Evolutionary conservation across 805 yeast species (phyloP).

Genomic region (Starmerella stigmatis): DNA sequence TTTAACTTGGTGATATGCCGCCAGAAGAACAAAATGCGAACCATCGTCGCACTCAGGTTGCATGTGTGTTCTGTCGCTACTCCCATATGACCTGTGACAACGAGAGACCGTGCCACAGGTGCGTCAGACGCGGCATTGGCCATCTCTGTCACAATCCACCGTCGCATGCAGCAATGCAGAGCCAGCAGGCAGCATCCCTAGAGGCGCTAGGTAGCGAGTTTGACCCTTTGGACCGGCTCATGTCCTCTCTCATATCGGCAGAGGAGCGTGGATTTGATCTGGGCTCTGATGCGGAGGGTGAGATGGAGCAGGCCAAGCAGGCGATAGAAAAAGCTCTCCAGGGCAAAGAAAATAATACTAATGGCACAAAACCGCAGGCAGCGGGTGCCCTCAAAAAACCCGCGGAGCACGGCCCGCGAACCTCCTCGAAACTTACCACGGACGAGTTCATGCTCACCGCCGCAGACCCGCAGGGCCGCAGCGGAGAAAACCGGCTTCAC

Average conservation of each 20-base stretch:
- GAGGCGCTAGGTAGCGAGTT: constrained; percentile 2
- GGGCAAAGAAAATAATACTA: background rate
- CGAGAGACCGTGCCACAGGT: background rate
- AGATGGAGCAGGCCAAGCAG: constrained; percentile 1
- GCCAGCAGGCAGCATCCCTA: constrained; percentile 1
- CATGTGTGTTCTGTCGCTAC: constrained; percentile 4
- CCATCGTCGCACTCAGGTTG: constrained; percentile 5
- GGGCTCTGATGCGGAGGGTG: background rate
- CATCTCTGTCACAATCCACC: constrained; percentile 7
- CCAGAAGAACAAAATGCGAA: background rate
- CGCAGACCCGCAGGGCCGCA: constrained; percentile 6
- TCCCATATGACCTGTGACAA: constrained; percentile 6
- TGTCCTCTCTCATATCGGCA: constrained; percentile 2
- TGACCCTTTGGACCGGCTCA: constrained; percentile 1
- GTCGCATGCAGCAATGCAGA: constrained; percentile 5
- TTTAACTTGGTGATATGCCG: background rate
- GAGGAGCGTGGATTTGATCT: constrained; percentile 2
- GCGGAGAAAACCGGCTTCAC: constrained; percentile 3
- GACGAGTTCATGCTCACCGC: constrained; percentile 6
- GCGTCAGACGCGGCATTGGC: background rate
- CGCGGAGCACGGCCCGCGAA: background rate
- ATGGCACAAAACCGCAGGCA: background rate
- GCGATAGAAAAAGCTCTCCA: background rate
- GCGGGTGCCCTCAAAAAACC: background rate
- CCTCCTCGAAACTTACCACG: background rate